Conservation (phyloP, 345 rosid species). For the Syzygium aqueum region DNA sequence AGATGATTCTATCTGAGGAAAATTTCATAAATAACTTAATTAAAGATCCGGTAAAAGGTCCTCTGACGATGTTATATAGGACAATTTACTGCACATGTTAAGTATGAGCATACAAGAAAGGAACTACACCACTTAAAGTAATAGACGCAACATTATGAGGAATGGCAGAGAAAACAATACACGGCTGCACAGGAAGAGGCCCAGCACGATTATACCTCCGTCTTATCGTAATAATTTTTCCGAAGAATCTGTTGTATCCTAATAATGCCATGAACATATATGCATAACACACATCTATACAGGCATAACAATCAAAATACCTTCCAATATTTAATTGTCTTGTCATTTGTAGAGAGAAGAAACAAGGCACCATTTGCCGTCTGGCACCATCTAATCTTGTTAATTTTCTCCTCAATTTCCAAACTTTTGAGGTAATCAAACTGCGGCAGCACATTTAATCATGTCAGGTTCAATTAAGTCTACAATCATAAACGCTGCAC, state of each 20-base stretch:
- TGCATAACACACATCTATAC: background rate
- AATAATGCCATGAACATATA: background rate
- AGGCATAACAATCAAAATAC: conserved; percentile 20
- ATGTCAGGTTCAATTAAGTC: background rate
- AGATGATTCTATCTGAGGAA: background rate
- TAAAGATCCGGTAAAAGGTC: background rate
- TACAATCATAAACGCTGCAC: background rate
- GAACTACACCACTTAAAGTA: background rate
- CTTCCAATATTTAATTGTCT: conserved; percentile 91
- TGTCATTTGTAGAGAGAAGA: conserved; percentile 85
- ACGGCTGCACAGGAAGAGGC: background rate
- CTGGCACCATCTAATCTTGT: conserved; percentile 95
- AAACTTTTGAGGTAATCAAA: conserved; percentile 96
- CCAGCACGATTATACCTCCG: background rate
- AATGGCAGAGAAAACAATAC: background rate
- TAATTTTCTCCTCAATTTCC: conserved; percentile 98
- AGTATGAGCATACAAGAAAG: background rate
- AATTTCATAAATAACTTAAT: background rate
- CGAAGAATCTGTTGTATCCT: background rate
- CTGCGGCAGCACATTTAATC: conserved; percentile 27
- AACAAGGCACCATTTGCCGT: conserved; percentile 71
- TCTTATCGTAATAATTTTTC: background rate
- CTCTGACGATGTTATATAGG: background rate
- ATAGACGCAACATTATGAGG: background rate
- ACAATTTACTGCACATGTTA: background rate